These are phyloP conservation scores for Didymella exigua DNA, from an alignment of 2,329 filamentous ascomycete species.

Conservation along the genomic window DNA sequence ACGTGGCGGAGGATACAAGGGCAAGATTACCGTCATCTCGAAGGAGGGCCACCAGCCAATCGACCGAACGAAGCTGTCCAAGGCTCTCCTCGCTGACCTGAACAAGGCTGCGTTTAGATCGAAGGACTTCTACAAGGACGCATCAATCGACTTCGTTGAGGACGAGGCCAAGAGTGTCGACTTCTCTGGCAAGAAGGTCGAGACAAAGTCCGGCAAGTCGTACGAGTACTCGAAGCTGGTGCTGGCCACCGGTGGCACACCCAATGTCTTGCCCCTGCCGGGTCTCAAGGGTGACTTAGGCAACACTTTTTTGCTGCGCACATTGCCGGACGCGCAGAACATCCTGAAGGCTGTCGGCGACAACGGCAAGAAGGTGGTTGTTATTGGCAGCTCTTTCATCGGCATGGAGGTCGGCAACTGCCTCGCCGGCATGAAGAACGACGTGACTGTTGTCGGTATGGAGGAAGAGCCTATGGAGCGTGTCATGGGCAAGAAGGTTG, in stretches of 20 bases:
- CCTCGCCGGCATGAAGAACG: constrained; percentile 75
- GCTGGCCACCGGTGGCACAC: constrained; percentile 83
- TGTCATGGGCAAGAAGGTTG: constrained; percentile 82
- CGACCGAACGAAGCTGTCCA: constrained; percentile 94
- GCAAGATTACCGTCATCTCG: constrained; percentile 80
- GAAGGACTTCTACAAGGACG: constrained; percentile 74
- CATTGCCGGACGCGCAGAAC: constrained; percentile 74
- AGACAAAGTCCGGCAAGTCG: constrained; percentile 75
- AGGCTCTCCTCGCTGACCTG: constrained; percentile 82
- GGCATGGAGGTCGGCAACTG: constrained; percentile 95
- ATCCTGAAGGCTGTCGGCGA: constrained; percentile 80
- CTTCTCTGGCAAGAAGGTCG: constrained; percentile 73
- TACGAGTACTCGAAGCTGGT: constrained; percentile 85
- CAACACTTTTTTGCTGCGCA: constrained; percentile 87
- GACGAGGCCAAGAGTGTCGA: constrained; percentile 75
- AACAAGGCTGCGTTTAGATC: constrained; percentile 79
- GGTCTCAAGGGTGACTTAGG: constrained; percentile 81
- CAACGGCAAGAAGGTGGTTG: constrained; percentile 87
- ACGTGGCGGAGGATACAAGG: constrained; percentile 78
- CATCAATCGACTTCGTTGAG: constrained; percentile 61
- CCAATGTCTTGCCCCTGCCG: constrained; percentile 75
- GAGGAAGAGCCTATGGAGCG: constrained; percentile 81
- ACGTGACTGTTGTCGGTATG: constrained; percentile 87
- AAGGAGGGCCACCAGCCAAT: constrained; percentile 86
- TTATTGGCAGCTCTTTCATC: constrained; percentile 94